Base-by-base conservation (phyloP, 192 early-diverging fungal species). In the Entophlyctis luteolus region DNA sequence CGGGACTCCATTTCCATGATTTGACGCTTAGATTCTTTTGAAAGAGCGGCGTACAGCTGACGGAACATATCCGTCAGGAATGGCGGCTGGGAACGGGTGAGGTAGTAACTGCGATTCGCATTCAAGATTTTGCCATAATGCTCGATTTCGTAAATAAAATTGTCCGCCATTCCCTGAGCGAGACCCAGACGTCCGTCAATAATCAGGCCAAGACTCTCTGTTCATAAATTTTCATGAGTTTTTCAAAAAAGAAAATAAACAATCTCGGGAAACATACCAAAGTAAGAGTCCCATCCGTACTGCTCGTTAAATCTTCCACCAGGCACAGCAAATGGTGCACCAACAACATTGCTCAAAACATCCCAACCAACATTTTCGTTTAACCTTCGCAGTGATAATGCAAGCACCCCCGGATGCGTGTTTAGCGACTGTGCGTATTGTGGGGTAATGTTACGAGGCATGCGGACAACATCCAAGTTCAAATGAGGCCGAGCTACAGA, bases 51-150 rank as follows among this genome's bases (percentile, higher is more conserved):
- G 53, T 81, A 89, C n/a, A 93, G 89, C 63, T 89, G 84, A 55
- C 91, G 80, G 3, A 88, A 81, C 97, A 99, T 98, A 72, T 98
- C 95, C 0, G 94, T 96, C 46, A 99, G 76, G 76, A 99, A 97
- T 4, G 97, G 97, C 16, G 97, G 97, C 77, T 99, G 97, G 5
- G 95, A 96, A 27, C 97, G 88, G 0, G 90, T 90, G 25, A 99
- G 76, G 73, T 98, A 99, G 81, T 99, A 99, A 33, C 87, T 89
- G 28, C 97, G 89, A 76, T 98, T 98, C 72, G 95, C 97, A 75
- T 99, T 99, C 46, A 98, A 84, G 71, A 99, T 97, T 78, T 97
- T 98, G 63, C 94, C 94, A 67, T 99, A 99, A 77, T 96, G 94
- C 56, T 89, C 88, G 70, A 99, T 98, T 75, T 96, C 86, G 78